These are phyloP conservation scores for Ensete ventricosum DNA, from an alignment of 176 grass and related monocot species.

Conservation along the genomic window DNA sequence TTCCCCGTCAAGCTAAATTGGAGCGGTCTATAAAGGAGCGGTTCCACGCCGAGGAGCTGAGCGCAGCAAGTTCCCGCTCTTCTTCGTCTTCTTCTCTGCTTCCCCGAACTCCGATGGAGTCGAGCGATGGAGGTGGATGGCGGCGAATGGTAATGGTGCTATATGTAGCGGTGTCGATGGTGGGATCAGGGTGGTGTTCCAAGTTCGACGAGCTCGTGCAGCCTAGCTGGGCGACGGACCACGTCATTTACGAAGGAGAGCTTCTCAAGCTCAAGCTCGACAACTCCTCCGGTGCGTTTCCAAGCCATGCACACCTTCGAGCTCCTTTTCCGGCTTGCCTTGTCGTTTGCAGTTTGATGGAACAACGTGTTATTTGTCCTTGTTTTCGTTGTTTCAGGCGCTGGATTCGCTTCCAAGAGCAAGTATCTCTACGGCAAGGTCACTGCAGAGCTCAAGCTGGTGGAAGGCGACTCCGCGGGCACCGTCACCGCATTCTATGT, in stretches of 20 bases:
- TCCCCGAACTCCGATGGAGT: neutral
- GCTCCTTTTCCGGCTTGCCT: no score
- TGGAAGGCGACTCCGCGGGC: conserved; percentile 82
- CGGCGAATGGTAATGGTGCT: neutral
- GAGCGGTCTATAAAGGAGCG: neutral
- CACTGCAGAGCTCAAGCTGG: conserved; percentile 76
- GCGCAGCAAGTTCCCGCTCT: neutral
- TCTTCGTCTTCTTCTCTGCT: no score
- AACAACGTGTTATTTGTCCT: neutral
- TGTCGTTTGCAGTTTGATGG: no score
- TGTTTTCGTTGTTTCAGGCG: conserved; percentile 21
- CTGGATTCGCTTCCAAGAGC: conserved; percentile 62
- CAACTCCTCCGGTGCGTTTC: conserved; percentile 38
- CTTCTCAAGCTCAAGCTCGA: conserved; percentile 89
- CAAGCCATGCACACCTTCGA: neutral
- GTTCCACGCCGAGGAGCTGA: neutral
- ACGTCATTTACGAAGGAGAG: conserved; percentile 75
- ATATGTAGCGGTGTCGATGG: neutral
- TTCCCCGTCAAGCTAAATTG: neutral
- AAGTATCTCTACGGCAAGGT: conserved; percentile 76
- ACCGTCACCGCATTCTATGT: conserved; percentile 98
- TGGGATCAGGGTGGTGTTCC: neutral
- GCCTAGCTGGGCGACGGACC: conserved; percentile 97
- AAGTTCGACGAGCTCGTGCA: conserved; percentile 84
- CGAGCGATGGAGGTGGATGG: no score